These are phyloP conservation scores for Claviceps maximensis DNA, from an alignment of 2,329 filamentous ascomycete genomes.

Conservation along the genomic window DNA sequence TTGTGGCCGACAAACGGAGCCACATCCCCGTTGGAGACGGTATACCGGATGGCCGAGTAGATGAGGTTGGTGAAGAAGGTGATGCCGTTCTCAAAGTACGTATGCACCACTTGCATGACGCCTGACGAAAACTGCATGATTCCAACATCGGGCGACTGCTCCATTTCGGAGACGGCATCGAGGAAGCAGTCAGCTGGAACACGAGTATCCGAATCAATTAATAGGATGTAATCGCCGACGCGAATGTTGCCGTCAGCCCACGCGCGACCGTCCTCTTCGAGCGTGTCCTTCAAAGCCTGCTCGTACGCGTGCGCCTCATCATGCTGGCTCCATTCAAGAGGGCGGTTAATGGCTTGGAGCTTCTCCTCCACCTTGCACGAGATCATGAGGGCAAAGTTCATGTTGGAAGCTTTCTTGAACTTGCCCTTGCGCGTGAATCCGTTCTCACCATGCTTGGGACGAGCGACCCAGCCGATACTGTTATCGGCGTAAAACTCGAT, in stretches of 20 bases:
- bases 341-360: constrained; percentile 42
- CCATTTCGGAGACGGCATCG: constrained; percentile 71
- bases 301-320: constrained; percentile 57
- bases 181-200: constrained; percentile 66
- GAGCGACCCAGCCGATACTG: constrained; percentile 56
- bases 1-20: constrained; percentile 75
- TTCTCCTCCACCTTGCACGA: constrained; percentile 60
- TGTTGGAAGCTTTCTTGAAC: constrained; percentile 60
- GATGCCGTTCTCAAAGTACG: constrained; percentile 59
- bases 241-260: constrained; percentile 81
- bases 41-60: constrained; percentile 64
- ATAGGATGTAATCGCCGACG: constrained; percentile 63
- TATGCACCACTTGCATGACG: constrained; percentile 66
- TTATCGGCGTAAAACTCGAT: constrained; percentile 58
- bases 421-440: constrained; percentile 51
- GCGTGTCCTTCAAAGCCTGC: constrained; percentile 48
- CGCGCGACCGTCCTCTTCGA: constrained; percentile 55
- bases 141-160: constrained; percentile 63
- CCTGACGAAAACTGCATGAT: constrained; percentile 68
- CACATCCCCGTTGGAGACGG: constrained; percentile 64
- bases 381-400: constrained; percentile 58
- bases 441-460: constrained; percentile 49
- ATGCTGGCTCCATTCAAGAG: constrained; percentile 50
- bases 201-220: constrained; percentile 70
- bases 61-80: constrained; percentile 63